Percentiles rank a stretch among this genome's conserved stretches.
These are phyloP conservation scores for Tulasnella sp. DNA, from an alignment of 768 basidiomycete species.

Conservation along the genomic window DNA sequence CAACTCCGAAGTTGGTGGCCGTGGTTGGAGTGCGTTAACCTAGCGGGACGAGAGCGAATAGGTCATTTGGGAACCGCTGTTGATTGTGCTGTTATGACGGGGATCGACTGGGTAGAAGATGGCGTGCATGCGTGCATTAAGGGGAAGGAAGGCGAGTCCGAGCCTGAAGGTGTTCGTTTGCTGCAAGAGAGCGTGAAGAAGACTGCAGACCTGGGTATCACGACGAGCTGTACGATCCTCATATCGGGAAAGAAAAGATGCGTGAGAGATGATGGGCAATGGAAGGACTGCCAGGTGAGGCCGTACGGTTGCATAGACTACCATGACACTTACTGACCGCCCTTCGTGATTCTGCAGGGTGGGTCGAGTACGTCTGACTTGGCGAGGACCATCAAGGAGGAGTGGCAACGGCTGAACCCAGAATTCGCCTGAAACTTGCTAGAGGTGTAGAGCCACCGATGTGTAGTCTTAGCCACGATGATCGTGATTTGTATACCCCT, in stretches of 20 bases:
- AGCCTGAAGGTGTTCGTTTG: constrained; percentile 57
- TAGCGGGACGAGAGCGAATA: constrained; percentile 51
- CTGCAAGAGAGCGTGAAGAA: constrained; percentile 55
- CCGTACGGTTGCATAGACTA: constrained; percentile 28
- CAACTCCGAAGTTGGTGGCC: constrained; percentile 64
- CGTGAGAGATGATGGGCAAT: constrained; percentile 56
- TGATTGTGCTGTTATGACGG: constrained; percentile 58
- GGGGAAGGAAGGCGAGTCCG: constrained; percentile 45
- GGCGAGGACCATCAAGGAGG: not conserved
- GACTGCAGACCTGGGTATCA: constrained; percentile 49
- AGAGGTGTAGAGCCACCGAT: not conserved
- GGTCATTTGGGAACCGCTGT: constrained; percentile 62
- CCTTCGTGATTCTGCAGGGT: not conserved
- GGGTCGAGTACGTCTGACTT: not conserved
- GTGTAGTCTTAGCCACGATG: not conserved
- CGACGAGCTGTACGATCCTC: constrained; percentile 81
- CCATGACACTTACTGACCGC: not conserved
- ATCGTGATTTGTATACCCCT: not conserved
- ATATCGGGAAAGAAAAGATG: constrained; percentile 67
- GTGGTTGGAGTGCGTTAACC: constrained; percentile 79
- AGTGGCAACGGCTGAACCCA: constrained; percentile 1
- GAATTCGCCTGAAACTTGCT: not conserved
- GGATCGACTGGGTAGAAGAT: constrained; percentile 60
- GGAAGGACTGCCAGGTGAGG: constrained; percentile 75
- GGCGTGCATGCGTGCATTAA: constrained; percentile 46